Conservation (phyloP, 2,329 filamentous ascomycete genomes). For the Hypoxylon sp. region DNA sequence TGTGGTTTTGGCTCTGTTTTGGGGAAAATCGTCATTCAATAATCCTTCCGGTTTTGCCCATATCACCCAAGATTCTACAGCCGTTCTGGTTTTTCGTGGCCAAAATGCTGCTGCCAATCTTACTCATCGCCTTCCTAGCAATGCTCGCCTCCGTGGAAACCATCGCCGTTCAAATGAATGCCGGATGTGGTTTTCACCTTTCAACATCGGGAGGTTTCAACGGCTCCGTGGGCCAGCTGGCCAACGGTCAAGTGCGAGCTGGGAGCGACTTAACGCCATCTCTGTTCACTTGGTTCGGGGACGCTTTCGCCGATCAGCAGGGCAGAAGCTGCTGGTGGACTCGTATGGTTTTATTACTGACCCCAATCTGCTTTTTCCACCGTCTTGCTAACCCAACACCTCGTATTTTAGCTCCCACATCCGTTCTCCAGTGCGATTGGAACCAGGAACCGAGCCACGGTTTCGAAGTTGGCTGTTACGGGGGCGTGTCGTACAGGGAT, state of each 20-base stretch:
- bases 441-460: conserved; percentile 67
- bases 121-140: conserved; percentile 44
- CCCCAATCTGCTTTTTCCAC: neutral
- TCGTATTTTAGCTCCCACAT: conserved; percentile 63
- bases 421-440: conserved; percentile 73
- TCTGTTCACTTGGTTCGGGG: conserved; percentile 69
- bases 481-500: conserved; percentile 66
- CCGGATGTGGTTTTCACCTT: conserved; percentile 68
- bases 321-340: conserved; percentile 76
- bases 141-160: conserved; percentile 46
- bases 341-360: conserved; percentile 55
- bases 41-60: conserved; percentile 13
- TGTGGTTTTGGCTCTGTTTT: conserved; percentile 22
- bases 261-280: conserved; percentile 64
- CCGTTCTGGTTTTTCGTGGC: conserved; percentile 26
- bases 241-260: conserved; percentile 74
- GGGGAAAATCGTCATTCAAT: conserved; percentile 9
- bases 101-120: conserved; percentile 47
- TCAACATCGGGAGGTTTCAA: conserved; percentile 63
- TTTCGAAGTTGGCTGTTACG: conserved; percentile 69
- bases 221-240: conserved; percentile 72
- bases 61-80: conserved; percentile 14
- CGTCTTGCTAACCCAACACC: conserved; percentile 34
- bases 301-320: conserved; percentile 69
- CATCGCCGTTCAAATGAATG: conserved; percentile 60